A percentile compares a stretch with the other conserved stretches of the same genome.
Conservation (phyloP, 139 green algal genomes). For the Micractinium sp. region DNA sequence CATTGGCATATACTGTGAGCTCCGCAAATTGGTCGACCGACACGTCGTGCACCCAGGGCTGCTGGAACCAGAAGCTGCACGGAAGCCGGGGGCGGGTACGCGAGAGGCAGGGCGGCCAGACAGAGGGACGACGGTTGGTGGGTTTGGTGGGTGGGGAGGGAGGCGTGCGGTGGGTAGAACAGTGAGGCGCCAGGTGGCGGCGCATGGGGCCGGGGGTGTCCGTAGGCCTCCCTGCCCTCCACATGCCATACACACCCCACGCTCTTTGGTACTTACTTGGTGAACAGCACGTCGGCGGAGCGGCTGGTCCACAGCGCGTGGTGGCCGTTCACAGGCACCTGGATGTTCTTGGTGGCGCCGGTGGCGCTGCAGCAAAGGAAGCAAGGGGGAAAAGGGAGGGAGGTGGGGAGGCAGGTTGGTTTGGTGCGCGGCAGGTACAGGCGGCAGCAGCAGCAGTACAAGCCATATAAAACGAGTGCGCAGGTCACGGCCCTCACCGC, state of each 20-base stretch:
- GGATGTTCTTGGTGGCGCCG: neutral
- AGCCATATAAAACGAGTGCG: neutral
- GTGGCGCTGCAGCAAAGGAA: neutral
- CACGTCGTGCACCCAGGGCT: constrained; percentile 18
- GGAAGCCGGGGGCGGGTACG: neutral
- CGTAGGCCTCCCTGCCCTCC: too few species aligned
- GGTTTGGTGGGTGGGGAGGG: too few species aligned
- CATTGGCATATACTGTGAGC: constrained; percentile 16
- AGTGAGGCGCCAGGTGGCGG: too few species aligned
- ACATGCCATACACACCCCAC: neutral
- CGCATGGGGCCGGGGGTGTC: too few species aligned
- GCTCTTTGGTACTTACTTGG: too few species aligned
- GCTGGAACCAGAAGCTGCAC: neutral
- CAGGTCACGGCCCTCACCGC: neutral
- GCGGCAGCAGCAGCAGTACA: too few species aligned
- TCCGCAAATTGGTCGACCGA: constrained; percentile 18
- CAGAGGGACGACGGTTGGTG: neutral
- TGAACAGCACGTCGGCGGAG: constrained; percentile 16
- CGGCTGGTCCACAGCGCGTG: constrained; percentile 23
- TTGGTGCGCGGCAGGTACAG: neutral
- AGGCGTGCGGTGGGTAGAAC: too few species aligned
- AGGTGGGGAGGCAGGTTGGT: neutral
- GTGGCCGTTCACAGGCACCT: neutral
- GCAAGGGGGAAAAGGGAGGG: too few species aligned
- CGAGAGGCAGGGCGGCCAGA: neutral